Evolutionary conservation across 305 asterid species (phyloP).

Genomic region (Coffea humblotiana): DNA sequence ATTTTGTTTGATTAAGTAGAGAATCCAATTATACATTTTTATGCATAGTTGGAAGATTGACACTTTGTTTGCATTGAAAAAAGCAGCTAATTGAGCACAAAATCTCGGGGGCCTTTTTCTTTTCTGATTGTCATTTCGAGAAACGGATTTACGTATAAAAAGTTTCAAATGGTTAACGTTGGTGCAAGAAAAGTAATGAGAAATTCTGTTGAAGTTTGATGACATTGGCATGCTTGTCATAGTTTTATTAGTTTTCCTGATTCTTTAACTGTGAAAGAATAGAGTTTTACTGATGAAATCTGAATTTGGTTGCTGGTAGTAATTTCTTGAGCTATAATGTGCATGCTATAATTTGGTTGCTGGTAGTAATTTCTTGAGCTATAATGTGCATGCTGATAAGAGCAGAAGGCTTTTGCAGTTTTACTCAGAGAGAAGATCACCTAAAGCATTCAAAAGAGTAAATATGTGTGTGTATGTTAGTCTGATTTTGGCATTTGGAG

Average conservation of each 20-base stretch:
- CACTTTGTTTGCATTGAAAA: not conserved
- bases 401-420: not conserved
- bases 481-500: not conserved
- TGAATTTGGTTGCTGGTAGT: not conserved
- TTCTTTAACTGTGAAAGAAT: conserved; percentile 1
- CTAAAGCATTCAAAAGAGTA: not conserved
- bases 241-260: not conserved
- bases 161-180: not conserved
- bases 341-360: not conserved
- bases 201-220: not conserved
- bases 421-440: not conserved
- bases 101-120: not conserved
- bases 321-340: not conserved
- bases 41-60: not conserved
- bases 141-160: not conserved
- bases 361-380: not conserved
- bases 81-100: not conserved
- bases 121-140: not conserved
- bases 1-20: not conserved
- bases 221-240: not conserved
- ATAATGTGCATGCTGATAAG: not conserved
- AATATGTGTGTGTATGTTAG: no score
- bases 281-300: not conserved
- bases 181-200: not conserved
- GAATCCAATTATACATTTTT: not conserved